A percentile compares a stretch with the other conserved stretches of the same genome.
Evolutionary conservation across 2,329 filamentous ascomycete genomes (phyloP).

Genomic region (Spiromastix sp.): DNA sequence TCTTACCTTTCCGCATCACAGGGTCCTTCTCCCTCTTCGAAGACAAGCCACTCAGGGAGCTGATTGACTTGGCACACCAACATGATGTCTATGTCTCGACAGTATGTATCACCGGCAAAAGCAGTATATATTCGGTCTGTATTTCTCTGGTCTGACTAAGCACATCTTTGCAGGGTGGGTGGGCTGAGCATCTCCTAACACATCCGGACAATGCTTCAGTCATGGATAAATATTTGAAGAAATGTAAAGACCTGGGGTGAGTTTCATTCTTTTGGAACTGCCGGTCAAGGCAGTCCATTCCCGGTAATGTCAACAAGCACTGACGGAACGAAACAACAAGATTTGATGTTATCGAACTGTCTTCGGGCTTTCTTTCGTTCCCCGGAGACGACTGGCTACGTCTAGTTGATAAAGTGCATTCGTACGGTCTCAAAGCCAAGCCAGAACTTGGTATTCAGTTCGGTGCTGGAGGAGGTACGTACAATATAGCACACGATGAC

Average conservation of each 20-base stretch:
- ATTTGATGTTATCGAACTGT: constrained; percentile 46
- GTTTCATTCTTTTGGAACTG: constrained; percentile 5
- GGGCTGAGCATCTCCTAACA: constrained; percentile 44
- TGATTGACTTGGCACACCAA: constrained; percentile 41
- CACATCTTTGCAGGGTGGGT: constrained; percentile 34
- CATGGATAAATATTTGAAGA: constrained; percentile 43
- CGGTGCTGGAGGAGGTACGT: constrained; percentile 38
- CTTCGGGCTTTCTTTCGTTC: constrained; percentile 43
- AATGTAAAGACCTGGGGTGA: constrained; percentile 42
- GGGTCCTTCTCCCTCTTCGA: constrained; percentile 43
- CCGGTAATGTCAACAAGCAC: neutral
- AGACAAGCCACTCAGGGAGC: constrained; percentile 35
- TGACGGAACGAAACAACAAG: constrained; percentile 14
- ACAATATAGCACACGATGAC: neutral
- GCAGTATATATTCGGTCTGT: too few relatives aligned
- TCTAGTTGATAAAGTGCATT: constrained; percentile 39
- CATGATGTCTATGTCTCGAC: constrained; percentile 45
- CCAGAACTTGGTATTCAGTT: constrained; percentile 49
- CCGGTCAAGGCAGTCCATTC: neutral
- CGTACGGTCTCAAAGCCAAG: constrained; percentile 41
- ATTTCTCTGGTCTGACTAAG: too few relatives aligned
- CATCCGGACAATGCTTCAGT: constrained; percentile 35
- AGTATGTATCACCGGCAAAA: too few relatives aligned
- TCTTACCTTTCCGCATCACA: constrained; percentile 5
- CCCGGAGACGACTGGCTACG: constrained; percentile 45